These are phyloP conservation scores for Arabis hirsuta DNA, from an alignment of 345 rosid species.

Conservation along the genomic window DNA sequence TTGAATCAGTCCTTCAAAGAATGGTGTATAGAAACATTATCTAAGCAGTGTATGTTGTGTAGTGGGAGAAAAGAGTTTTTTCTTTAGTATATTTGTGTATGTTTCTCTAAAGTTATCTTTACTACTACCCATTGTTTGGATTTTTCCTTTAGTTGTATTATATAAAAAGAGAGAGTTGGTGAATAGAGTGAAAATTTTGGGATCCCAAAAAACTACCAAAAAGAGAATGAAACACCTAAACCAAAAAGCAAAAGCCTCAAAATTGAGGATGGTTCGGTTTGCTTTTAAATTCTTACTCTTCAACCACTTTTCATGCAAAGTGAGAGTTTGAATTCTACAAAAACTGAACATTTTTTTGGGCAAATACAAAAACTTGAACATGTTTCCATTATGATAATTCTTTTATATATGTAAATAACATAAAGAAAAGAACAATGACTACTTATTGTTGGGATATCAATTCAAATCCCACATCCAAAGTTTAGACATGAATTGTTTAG, in stretches of 20 bases:
- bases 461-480: no score
- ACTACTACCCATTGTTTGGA: constrained; percentile 1
- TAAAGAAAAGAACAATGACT: neutral
- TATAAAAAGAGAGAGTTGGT: constrained; percentile 28
- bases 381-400: neutral
- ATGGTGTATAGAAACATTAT: neutral
- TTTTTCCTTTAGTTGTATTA: neutral
- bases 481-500: no score
- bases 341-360: no score
- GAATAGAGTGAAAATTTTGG: constrained; percentile 31
- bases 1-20: neutral
- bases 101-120: neutral
- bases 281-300: neutral
- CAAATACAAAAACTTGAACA: neutral
- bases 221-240: constrained; percentile 11
- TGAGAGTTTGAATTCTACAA: neutral
- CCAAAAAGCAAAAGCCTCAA: constrained; percentile 16
- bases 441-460: no score
- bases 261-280: neutral
- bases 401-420: neutral
- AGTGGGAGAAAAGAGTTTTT: neutral
- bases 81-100: no score
- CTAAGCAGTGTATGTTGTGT: neutral
- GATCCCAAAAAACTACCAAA: constrained; percentile 15
- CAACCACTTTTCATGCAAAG: neutral